These are phyloP conservation scores for Pyrrhoderma lamaoense DNA, from an alignment of 1,284 basidiomycete genomes.

Conservation along the genomic window DNA sequence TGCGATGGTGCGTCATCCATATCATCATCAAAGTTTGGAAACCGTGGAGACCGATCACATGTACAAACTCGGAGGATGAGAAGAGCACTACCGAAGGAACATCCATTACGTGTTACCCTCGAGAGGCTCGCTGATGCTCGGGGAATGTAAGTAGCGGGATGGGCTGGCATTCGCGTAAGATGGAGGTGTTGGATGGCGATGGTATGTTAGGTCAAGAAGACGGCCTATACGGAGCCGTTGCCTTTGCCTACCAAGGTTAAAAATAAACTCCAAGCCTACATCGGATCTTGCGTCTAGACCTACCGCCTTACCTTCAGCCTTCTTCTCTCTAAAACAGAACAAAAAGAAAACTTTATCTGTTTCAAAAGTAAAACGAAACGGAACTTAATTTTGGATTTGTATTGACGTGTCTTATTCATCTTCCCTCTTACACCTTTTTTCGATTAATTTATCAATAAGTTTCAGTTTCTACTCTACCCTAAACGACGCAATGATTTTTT, in stretches of 20 bases:
- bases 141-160: constrained; percentile 82
- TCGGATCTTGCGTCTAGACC: no score
- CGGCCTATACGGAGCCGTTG: constrained; percentile 88
- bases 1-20: constrained; percentile 25
- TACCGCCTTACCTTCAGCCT: no score
- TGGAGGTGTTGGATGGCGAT: constrained; percentile 89
- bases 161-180: constrained; percentile 95
- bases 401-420: no score
- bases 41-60: constrained; percentile 29
- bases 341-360: not conserved
- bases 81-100: constrained; percentile 54
- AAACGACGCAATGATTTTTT: not conserved
- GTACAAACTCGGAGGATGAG: constrained; percentile 20
- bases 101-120: constrained; percentile 64
- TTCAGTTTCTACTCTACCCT: no score
- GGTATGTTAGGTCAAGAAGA: constrained; percentile 90
- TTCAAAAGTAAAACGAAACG: no score
- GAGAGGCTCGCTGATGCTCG: constrained; percentile 73
- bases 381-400: no score
- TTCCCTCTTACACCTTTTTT: no score
- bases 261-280: no score
- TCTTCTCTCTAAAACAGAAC: no score
- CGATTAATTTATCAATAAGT: no score
- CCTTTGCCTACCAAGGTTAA: constrained; percentile 85
- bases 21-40: constrained; percentile 27